Evolutionary conservation across 257 asterid species (phyloP), one percentile per base, ranked within the genome.

Genomic region (Leonotis leonurus): DNA sequence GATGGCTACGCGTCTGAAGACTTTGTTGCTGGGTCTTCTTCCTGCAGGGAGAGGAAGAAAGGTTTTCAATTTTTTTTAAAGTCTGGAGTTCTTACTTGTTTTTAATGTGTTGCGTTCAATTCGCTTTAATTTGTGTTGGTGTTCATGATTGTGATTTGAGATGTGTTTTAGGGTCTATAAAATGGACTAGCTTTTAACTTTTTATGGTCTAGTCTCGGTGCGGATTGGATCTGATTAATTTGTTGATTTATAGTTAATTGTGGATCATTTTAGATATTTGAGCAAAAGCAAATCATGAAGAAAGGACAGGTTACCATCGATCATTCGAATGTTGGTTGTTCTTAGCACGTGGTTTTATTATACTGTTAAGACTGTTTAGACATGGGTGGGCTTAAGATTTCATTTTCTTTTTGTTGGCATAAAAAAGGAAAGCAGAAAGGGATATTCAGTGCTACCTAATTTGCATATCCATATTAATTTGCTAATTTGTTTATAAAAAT

Each of bases 1-100:
- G 97, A 83, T 56, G 97, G 99, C 10, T 93, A 93, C 57, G 97
- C 87, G 26, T 93, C 99, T 4, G 99, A 93, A 44, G 99, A 93
- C 71, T 93, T 89, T 20, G 96, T 89, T 11, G 77, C 92, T 13
- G 99, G 96, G 27, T 87, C 99, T 11, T 84, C 95, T 2, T 85
- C 95, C 30, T 77, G 85, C 73, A 91, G 99, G 1, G 99, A 93
- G 73, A 83, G 99, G 70, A 93, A 93, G 80, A 93, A 93, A 85
- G 99, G 99, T 89, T 32, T n/a, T n/a, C n/a, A 33, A 13, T 21
- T 20, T 58, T 33, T 30, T 27, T 6, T 20, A n/a, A n/a, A n/a
- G n/a, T 50, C 8, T 54, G 40, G n/a, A 30, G 43, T 17, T 30
- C 16, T 22, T 10, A 13, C 18, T 21, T 49, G 16, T 39, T 6